Base-by-base conservation (phyloP, 164 flowering plant species). In the Litsea cubeba region DNA sequence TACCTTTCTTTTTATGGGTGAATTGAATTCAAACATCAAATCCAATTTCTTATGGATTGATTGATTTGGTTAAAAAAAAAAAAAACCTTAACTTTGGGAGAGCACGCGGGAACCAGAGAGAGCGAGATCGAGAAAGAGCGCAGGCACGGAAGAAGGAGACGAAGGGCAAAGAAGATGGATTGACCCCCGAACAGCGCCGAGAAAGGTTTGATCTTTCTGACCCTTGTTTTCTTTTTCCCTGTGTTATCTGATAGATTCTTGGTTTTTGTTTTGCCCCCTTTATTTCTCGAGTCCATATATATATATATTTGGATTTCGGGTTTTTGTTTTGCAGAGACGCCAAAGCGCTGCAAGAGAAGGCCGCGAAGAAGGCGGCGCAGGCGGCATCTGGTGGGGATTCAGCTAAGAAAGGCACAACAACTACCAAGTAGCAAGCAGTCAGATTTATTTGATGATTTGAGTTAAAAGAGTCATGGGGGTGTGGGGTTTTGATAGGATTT, bases 301-400 rank as follows among this genome's bases (percentile, higher is more conserved):
- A 14, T 62, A 25, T 1, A 20, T 72, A 10, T 62, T 49, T 62
- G 18, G 23, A 20, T 22, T 73, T 76, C 14, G 22, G 32, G 15
- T 23, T 78, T 68, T 69, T 20, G 17, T 26, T 62, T 30, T 28
- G 18, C 75, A 90, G 97, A 83, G 97, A 92, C 80, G 97, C 88
- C 0, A 92, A 92, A 71, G 97, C 97, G 2, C 92, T 92, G 67
- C 95, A 92, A 67, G 97, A 92, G 72, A 92, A 92, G 82, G 3
- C 76, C 7, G 93, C 97, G 6, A 92, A 89, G 85, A 92, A 92
- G 81, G 93, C 93, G 18, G 89, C 71, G 2, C 76, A 81, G 75
- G 83, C 75, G 32, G 79, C 79, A 1, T 51, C 75, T 0, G 79
- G 84, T 57, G 84, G 77, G 15, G 82, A 84, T 50, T 79, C 86